Percentiles rank a stretch among this genome's conserved stretches.
These are phyloP conservation scores for Huiozyma naganishii DNA, from an alignment of 805 yeast species.

Conservation along the genomic window DNA sequence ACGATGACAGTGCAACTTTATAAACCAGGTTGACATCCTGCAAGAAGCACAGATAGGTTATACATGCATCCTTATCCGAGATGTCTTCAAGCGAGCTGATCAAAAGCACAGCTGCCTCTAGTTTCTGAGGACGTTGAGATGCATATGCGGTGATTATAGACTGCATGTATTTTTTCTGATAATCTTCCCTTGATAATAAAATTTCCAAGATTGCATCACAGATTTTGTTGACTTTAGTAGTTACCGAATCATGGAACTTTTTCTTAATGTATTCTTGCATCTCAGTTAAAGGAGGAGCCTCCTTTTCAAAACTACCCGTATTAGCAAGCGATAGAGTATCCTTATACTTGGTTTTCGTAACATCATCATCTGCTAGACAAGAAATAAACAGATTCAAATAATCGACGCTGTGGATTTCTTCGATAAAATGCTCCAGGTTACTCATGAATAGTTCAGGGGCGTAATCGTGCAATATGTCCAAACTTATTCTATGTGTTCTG, in stretches of 20 bases:
- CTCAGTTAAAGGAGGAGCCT: constrained; percentile 26
- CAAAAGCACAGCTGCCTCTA: constrained; percentile 58
- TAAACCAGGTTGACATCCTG: constrained; percentile 82
- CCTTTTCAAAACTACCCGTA: constrained; percentile 20
- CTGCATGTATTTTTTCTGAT: constrained; percentile 52
- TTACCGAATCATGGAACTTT: constrained; percentile 28
- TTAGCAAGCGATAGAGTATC: constrained; percentile 44
- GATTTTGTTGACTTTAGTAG: constrained; percentile 61
- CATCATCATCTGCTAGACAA: constrained; percentile 78
- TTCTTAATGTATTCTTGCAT: constrained; percentile 34
- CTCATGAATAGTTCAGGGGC: constrained; percentile 56
- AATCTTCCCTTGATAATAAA: constrained; percentile 37
- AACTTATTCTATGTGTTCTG: constrained; percentile 81
- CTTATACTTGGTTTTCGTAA: constrained; percentile 65
- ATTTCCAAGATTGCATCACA: constrained; percentile 61
- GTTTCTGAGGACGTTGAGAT: constrained; percentile 79
- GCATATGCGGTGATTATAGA: constrained; percentile 85
- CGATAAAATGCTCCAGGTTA: constrained; percentile 56
- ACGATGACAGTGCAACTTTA: constrained; percentile 66
- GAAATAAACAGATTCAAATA: constrained; percentile 81
- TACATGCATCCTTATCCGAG: constrained; percentile 47
- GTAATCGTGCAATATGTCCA: constrained; percentile 84
- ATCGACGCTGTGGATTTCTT: constrained; percentile 60
- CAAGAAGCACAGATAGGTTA: constrained; percentile 80
- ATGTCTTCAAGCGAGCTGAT: constrained; percentile 43